These are phyloP conservation scores for Tetragonia tetragonoides DNA, from an alignment of 148 eudicot genomes.

Conservation along the genomic window DNA sequence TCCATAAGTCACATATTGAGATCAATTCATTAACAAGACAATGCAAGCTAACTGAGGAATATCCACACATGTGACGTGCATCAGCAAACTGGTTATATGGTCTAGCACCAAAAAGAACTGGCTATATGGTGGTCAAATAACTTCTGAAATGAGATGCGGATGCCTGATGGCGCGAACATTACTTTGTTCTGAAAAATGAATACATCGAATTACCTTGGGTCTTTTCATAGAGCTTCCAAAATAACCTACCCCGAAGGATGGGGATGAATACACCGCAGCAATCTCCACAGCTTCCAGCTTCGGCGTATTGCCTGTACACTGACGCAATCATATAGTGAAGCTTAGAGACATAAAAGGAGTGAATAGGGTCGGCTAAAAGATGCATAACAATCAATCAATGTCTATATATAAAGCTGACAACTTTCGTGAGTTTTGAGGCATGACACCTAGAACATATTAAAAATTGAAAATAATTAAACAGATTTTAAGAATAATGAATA, in stretches of 20 bases:
- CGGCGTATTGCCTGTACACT: slow-evolving; percentile 45
- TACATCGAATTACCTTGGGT: slow-evolving; percentile 62
- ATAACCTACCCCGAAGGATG: slow-evolving; percentile 88
- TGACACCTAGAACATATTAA: no score
- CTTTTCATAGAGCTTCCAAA: slow-evolving; percentile 77
- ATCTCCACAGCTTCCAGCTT: slow-evolving; percentile 81
- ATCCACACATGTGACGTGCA: no score
- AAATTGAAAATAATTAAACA: no score
- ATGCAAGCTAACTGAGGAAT: no score
- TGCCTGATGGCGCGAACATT: not conserved
- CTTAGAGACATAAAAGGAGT: not conserved
- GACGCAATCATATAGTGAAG: slow-evolving; percentile 5
- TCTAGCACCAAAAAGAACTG: not conserved
- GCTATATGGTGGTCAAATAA: not conserved
- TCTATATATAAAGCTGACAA: no score
- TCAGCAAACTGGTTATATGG: no score
- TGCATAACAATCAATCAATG: not conserved
- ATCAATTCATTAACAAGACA: not conserved
- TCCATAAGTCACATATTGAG: not conserved
- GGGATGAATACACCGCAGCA: slow-evolving; percentile 77
- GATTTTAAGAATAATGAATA: no score
- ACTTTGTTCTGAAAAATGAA: not conserved
- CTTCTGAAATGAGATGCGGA: no score
- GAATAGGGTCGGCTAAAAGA: not conserved
- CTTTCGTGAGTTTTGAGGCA: no score